Evolutionary conservation across 345 rosid genomes (phyloP).

Genomic region (Zanthoxylum bungeanum): DNA sequence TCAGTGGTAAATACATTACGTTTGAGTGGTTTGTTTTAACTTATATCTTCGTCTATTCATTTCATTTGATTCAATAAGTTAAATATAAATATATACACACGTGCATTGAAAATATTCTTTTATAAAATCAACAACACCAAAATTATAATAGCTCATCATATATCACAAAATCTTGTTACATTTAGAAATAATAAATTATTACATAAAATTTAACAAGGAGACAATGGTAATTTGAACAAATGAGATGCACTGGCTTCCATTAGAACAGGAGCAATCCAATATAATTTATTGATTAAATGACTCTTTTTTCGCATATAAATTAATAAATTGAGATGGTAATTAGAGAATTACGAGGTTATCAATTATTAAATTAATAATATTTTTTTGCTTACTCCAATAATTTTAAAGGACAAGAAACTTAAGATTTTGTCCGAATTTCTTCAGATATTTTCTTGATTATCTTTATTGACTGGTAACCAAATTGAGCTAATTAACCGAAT

Average conservation of each 20-base stretch:
- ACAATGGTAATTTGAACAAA: constrained; percentile 10
- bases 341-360: constrained; percentile 14
- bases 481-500: not conserved
- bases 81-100: too few relatives aligned
- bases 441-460: constrained; percentile 9
- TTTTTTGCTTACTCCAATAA: not conserved
- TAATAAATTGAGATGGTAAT: not conserved
- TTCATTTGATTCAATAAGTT: too few relatives aligned
- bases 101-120: too few relatives aligned
- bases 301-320: not conserved
- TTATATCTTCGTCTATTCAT: too few relatives aligned
- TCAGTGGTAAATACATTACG: too few relatives aligned
- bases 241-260: constrained; percentile 27
- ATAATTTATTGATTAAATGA: not conserved
- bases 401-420: constrained; percentile 2
- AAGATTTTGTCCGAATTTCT: constrained; percentile 9
- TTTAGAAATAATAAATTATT: not conserved
- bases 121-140: too few relatives aligned
- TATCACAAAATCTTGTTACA: too few relatives aligned
- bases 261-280: not conserved
- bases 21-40: too few relatives aligned
- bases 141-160: too few relatives aligned
- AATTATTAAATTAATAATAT: not conserved
- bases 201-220: not conserved
- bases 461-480: constrained; percentile 26